These are phyloP conservation scores for Boletales sp. DNA, from an alignment of 768 basidiomycete genomes.

Conservation along the genomic window DNA sequence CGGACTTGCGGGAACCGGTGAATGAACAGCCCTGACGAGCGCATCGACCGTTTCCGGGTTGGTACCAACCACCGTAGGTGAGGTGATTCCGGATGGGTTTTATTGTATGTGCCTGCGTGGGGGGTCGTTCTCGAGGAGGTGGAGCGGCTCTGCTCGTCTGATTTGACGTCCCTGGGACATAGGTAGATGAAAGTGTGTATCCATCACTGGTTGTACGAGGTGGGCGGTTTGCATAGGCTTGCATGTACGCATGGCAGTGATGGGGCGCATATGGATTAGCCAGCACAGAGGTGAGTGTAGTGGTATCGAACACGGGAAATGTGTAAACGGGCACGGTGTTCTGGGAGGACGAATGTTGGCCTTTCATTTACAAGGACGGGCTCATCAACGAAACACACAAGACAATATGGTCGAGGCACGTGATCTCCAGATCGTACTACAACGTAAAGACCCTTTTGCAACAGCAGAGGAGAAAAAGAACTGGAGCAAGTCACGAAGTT, in stretches of 20 bases:
- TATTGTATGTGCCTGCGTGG: background rate
- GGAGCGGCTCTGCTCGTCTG: background rate
- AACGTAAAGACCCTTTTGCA: conserved; percentile 4
- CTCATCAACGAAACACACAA: background rate
- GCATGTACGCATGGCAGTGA: conserved; percentile 55
- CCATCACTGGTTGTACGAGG: conserved; percentile 31
- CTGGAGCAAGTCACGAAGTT: conserved; percentile 16
- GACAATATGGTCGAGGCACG: conserved; percentile 9
- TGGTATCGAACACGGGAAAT: conserved; percentile 20
- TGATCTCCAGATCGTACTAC: conserved; percentile 10
- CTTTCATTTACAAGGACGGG: conserved; percentile 3
- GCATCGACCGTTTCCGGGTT: conserved; percentile 58
- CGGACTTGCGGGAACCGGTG: conserved; percentile 61
- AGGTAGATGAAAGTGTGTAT: conserved; percentile 39
- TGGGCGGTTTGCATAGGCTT: conserved; percentile 21
- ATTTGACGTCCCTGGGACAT: conserved; percentile 20
- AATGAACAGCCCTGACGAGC: conserved; percentile 64
- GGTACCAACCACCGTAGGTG: conserved; percentile 49
- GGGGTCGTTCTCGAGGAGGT: conserved; percentile 1
- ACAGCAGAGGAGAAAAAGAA: conserved; percentile 3
- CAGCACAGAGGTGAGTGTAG: conserved; percentile 22
- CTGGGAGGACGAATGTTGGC: conserved; percentile 9
- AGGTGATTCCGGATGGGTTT: conserved; percentile 17
- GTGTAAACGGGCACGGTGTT: conserved; percentile 6
- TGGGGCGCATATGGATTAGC: conserved; percentile 36